phyloP scores from a whole-genome alignment of 2,329 filamentous ascomycete species.

The Xylariaceae sp. region DNA sequence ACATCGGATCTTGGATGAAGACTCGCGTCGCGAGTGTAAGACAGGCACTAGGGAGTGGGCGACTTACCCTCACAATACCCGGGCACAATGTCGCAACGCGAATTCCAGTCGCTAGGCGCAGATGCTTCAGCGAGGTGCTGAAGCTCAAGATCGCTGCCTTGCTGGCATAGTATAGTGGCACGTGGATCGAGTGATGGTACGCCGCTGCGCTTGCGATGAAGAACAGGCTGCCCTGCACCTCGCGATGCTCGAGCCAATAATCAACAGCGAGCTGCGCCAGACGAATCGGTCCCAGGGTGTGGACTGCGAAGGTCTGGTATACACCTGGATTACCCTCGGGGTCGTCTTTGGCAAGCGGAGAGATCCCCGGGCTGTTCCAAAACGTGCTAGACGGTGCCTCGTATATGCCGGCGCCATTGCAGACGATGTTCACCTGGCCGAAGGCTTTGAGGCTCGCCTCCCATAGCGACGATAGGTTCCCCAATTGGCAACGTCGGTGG shows the following conservation, averaged over 20 bases:
- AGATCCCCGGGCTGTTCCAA: background rate
- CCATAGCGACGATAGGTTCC: constrained; percentile 5
- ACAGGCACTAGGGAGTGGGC: too few relatives aligned
- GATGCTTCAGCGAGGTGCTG: too few relatives aligned
- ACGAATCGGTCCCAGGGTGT: constrained; percentile 5
- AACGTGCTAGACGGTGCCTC: constrained; percentile 4
- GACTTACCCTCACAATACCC: too few relatives aligned
- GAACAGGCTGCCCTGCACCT: constrained; percentile 1
- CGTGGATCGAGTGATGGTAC: background rate
- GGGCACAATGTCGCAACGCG: too few relatives aligned
- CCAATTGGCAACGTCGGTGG: constrained; percentile 5
- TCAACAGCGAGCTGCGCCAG: constrained; percentile 3
- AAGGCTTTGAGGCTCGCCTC: background rate
- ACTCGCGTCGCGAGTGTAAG: too few relatives aligned
- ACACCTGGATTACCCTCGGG: constrained; percentile 3
- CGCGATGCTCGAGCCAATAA: constrained; percentile 3
- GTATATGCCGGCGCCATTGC: constrained; percentile 6
- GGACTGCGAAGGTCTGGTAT: constrained; percentile 4
- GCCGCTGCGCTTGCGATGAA: constrained; percentile 4
- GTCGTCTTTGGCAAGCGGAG: constrained; percentile 1
- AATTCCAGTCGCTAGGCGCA: too few relatives aligned
- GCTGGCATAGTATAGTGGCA: background rate
- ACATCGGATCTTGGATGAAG: too few relatives aligned
- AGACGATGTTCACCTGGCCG: constrained; percentile 4
- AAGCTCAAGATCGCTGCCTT: background rate